phyloP scores from a whole-genome alignment of 306 rosid species.

The Nissolia schottii region DNA sequence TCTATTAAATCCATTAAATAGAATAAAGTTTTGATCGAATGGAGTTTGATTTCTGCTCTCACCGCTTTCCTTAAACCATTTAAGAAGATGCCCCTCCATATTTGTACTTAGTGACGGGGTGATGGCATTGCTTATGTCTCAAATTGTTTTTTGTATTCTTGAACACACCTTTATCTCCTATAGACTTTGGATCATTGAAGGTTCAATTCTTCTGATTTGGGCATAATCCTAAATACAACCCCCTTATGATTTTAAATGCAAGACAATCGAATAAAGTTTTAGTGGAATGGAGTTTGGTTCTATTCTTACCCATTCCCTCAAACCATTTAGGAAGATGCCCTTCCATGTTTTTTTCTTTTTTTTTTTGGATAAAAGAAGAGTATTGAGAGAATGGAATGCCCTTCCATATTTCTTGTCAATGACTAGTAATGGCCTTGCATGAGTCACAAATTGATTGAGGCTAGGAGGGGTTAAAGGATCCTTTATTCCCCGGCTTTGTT shows the following conservation, averaged over 20 bases:
- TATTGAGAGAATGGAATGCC: no score
- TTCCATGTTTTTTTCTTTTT: no score
- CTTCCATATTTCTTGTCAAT: no score
- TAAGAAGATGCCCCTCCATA: background rate
- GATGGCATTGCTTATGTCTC: background rate
- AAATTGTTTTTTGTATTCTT: background rate
- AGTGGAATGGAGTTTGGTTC: no score
- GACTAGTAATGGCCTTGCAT: no score
- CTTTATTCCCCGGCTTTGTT: no score
- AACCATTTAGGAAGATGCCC: no score
- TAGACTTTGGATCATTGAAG: background rate
- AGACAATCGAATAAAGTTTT: no score
- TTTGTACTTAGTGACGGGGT: background rate
- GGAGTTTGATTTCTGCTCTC: background rate
- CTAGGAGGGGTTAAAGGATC: no score
- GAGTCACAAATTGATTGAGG: no score
- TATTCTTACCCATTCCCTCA: no score
- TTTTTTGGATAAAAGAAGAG: no score
- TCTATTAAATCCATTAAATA: background rate
- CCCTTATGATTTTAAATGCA: background rate
- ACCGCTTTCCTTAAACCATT: background rate
- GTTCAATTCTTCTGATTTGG: background rate
- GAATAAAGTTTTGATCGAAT: background rate
- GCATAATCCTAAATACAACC: background rate
- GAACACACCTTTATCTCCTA: background rate